Evolutionary conservation across 495 filamentous ascomycete species (phyloP), one percentile per base, ranked within the genome.

Genomic region (Trichocladium uniseriatum): DNA sequence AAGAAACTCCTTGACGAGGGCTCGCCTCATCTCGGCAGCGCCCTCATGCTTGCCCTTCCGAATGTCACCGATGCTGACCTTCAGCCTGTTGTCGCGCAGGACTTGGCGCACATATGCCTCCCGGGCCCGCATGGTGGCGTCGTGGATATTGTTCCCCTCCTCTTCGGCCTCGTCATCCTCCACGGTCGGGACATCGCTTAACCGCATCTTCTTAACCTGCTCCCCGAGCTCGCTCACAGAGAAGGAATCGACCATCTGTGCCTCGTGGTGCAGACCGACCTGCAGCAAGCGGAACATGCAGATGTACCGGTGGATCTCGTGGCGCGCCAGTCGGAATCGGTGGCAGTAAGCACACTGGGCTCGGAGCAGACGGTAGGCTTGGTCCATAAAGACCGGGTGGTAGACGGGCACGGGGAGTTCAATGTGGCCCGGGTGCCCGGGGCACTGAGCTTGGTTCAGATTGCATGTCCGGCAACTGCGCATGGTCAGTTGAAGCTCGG

Each of bases 401-500:
- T 96, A 99, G 42, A 95, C 82, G 37, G 84, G 85, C 10, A 90
- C 81, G 3, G 94, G 90, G 21, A 99, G 80, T 55, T 95, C 88
- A 63, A 99, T 94, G 63, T 97, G 92, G 42, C 94, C 94, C 28
- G 81, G 76, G 70, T 99, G 94, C 50, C 94, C 94, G 9, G 92
- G 89, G 65, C 92, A 99, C 44, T 79, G 79, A 53, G 78, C 77
- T 52, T 78, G 79, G 54, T 79, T 80, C 56, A 89, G 74, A 54
- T 87, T 83, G 63, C 90, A 96, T 68, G 90, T 96, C 58, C 86
- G 79, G 68, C 90, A 96, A 55, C 90, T 96, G 61, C 44, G 41
- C 6, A 10, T 4, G 32, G 42, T 51, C 35, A 51, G 49, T 22
- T 13, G 11, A n/a, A 13, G 22, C 5, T 32, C 2, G 7, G 13